Evolutionary conservation across 2,329 filamentous ascomycete genomes (phyloP).

Genomic region (Ophiosphaerella narmari): DNA sequence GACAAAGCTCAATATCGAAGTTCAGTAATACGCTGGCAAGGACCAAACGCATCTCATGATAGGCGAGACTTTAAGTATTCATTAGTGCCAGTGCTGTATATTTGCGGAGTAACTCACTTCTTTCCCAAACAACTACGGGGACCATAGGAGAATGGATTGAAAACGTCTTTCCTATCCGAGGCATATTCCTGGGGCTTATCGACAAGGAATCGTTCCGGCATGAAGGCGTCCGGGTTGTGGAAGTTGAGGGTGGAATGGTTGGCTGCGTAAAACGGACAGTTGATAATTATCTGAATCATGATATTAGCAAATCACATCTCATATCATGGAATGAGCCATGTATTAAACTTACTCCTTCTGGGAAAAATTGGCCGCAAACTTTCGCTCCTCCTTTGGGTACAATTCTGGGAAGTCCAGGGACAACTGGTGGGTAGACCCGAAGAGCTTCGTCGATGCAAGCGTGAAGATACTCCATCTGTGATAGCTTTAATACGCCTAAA

Average conservation of each 20-base stretch:
- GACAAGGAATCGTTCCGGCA: constrained; percentile 43
- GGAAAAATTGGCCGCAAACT: constrained; percentile 38
- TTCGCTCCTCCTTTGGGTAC: constrained; percentile 30
- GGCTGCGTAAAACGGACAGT: constrained; percentile 20
- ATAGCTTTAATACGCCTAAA: constrained; percentile 22
- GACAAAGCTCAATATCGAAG: constrained; percentile 30
- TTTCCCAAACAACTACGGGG: constrained; percentile 41
- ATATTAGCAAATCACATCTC: background rate
- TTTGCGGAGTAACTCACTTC: constrained; percentile 27
- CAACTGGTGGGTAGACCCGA: constrained; percentile 51
- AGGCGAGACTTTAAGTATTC: constrained; percentile 26
- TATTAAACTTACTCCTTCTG: constrained; percentile 24
- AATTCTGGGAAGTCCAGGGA: constrained; percentile 37
- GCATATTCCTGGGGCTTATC: constrained; percentile 28
- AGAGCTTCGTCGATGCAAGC: constrained; percentile 53
- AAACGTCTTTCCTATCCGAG: constrained; percentile 23
- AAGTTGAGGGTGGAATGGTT: constrained; percentile 32
- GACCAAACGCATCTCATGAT: constrained; percentile 39
- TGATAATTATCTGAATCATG: constrained; percentile 12
- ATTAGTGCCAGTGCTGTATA: background rate
- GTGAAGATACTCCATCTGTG: constrained; percentile 43
- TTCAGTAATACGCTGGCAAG: constrained; percentile 28
- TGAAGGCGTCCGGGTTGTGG: constrained; percentile 25
- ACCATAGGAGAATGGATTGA: constrained; percentile 31
- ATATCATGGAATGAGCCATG: background rate